These are phyloP conservation scores for Pythium graminicola DNA, from an alignment of 352 stramenopile genomes.

Conservation along the genomic window DNA sequence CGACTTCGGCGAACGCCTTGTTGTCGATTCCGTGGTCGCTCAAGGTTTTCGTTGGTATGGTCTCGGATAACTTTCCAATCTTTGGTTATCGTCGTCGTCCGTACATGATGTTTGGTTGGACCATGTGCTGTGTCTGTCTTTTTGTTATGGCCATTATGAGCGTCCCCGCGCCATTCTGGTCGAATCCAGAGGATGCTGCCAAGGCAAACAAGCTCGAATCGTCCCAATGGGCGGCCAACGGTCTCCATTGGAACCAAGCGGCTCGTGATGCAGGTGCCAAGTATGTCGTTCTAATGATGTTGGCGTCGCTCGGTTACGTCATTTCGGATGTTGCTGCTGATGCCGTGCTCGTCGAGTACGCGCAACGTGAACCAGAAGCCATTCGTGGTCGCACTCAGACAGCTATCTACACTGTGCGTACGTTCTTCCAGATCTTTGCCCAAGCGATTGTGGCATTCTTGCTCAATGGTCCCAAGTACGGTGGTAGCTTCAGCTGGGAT, in stretches of 20 bases:
- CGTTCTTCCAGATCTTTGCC: constrained; percentile 18
- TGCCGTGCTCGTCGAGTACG: constrained; percentile 28
- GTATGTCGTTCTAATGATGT: constrained; percentile 28
- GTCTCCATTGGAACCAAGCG: constrained; percentile 16
- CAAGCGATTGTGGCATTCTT: constrained; percentile 16
- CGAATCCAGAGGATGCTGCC: constrained; percentile 4
- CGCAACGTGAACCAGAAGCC: constrained; percentile 29
- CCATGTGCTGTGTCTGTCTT: constrained; percentile 15
- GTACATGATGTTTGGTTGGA: constrained; percentile 35
- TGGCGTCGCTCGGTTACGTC: constrained; percentile 30
- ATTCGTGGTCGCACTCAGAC: constrained; percentile 30
- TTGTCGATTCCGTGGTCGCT: constrained; percentile 32
- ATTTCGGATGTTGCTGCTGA: constrained; percentile 33
- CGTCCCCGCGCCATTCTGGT: constrained; percentile 22
- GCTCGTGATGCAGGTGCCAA: constrained; percentile 21
- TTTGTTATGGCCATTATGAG: constrained; percentile 26
- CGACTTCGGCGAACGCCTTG: constrained; percentile 24
- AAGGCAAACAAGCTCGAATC: neutral
- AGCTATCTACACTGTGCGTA: constrained; percentile 26
- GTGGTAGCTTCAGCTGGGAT: constrained; percentile 20
- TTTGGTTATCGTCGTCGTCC: constrained; percentile 33
- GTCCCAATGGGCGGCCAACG: constrained; percentile 8
- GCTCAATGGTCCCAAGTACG: constrained; percentile 32
- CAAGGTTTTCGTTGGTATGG: constrained; percentile 32
- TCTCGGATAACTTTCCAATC: constrained; percentile 33